phyloP scores from a whole-genome alignment of 129 eudicot genomes.

The Scalesia atractyloides region DNA sequence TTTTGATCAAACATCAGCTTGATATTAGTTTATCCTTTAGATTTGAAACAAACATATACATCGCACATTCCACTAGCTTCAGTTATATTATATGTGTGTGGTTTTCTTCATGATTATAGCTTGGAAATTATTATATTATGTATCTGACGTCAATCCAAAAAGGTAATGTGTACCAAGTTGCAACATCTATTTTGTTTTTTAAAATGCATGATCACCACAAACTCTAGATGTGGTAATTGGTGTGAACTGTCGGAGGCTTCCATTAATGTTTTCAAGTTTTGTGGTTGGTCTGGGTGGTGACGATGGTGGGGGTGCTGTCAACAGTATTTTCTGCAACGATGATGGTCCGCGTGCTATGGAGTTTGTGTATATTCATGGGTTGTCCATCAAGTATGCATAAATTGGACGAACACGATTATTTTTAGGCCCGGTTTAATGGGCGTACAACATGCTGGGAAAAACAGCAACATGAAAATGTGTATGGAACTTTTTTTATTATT shows the following conservation, averaged over 20 bases:
- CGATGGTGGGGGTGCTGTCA: constrained; percentile 6
- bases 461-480: too few relatives aligned
- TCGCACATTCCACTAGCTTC: constrained; percentile 38
- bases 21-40: constrained; percentile 7
- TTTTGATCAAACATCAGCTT: constrained; percentile 15
- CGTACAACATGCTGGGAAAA: too few relatives aligned
- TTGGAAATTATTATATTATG: constrained; percentile 12
- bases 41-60: not conserved
- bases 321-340: not conserved
- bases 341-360: not conserved
- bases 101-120: constrained; percentile 32
- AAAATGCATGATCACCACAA: constrained; percentile 25
- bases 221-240: constrained; percentile 14
- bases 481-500: not conserved
- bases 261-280: not conserved
- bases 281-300: constrained; percentile 5
- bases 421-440: too few relatives aligned
- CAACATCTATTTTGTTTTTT: constrained; percentile 13
- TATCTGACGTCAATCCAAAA: constrained; percentile 25
- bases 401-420: too few relatives aligned
- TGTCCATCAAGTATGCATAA: too few relatives aligned
- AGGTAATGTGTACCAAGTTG: constrained; percentile 13
- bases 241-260: constrained; percentile 4
- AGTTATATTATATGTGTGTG: not conserved
- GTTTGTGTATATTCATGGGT: too few relatives aligned